phyloP scores from a whole-genome alignment of 352 stramenopile genomes.

The Globisporangium acanthophoron region DNA sequence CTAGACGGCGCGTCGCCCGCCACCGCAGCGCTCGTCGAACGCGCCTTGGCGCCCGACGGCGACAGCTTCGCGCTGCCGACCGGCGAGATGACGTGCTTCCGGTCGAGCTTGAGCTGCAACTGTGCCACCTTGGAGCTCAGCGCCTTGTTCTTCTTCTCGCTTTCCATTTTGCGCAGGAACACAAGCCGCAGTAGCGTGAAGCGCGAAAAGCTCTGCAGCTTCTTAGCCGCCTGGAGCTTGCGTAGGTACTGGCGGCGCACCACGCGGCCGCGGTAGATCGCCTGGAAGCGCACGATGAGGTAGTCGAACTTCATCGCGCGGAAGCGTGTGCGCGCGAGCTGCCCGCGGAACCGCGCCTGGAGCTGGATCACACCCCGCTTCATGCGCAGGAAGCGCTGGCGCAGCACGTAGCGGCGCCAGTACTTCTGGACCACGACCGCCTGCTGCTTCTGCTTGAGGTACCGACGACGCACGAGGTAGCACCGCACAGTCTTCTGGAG shows the following conservation, averaged over 20 bases:
- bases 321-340: constrained; percentile 56
- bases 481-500: constrained; percentile 70
- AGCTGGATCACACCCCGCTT: constrained; percentile 44
- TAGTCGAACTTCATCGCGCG: constrained; percentile 72
- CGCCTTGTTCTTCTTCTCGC: constrained; percentile 72
- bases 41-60: constrained; percentile 28
- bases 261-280: constrained; percentile 53
- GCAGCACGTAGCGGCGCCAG: constrained; percentile 63
- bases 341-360: constrained; percentile 58
- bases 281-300: constrained; percentile 70
- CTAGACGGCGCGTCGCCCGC: neutral
- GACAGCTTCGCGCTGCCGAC: constrained; percentile 27
- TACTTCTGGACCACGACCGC: constrained; percentile 67
- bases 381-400: constrained; percentile 47
- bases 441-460: constrained; percentile 34
- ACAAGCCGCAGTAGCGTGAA: constrained; percentile 71
- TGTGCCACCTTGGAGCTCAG: constrained; percentile 68
- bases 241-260: constrained; percentile 50
- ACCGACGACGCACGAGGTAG: constrained; percentile 54
- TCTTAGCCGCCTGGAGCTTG: constrained; percentile 33
- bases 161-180: constrained; percentile 77
- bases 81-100: constrained; percentile 34
- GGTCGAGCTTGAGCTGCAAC: constrained; percentile 62
- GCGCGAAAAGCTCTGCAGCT: constrained; percentile 74
- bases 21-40: neutral